Evolutionary conservation across 2,329 filamentous ascomycete genomes (phyloP).

Genomic region (Capronia epimyces): DNA sequence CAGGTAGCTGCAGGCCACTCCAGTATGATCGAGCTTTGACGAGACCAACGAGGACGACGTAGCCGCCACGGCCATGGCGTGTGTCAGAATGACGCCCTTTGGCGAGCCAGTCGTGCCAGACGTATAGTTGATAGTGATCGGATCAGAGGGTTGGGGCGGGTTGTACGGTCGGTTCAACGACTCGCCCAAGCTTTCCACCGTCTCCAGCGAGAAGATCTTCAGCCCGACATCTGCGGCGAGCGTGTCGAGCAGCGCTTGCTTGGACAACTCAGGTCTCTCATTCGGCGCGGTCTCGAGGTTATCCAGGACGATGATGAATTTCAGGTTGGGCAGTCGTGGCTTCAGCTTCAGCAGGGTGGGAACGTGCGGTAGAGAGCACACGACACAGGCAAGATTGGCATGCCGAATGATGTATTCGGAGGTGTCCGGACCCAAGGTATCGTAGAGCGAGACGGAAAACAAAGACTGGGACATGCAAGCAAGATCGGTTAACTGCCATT

Average conservation of each 20-base stretch:
- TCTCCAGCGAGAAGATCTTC: constrained; percentile 68
- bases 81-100: constrained; percentile 66
- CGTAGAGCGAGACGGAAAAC: constrained; percentile 89
- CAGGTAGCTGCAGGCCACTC: constrained; percentile 76
- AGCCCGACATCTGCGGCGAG: constrained; percentile 69
- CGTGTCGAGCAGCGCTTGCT: constrained; percentile 68
- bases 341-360: constrained; percentile 74
- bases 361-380: constrained; percentile 74
- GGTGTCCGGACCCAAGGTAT: constrained; percentile 84
- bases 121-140: constrained; percentile 68
- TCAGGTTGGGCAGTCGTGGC: constrained; percentile 70
- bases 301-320: constrained; percentile 83
- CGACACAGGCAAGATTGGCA: constrained; percentile 66
- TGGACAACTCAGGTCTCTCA: constrained; percentile 71
- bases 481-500: constrained; percentile 87
- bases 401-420: constrained; percentile 97
- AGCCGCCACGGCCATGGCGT: constrained; percentile 67
- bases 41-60: constrained; percentile 58
- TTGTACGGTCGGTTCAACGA: constrained; percentile 64
- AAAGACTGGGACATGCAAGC: constrained; percentile 81
- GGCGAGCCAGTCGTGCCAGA: constrained; percentile 60
- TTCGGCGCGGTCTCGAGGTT: constrained; percentile 63
- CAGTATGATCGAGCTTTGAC: constrained; percentile 50
- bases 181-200: constrained; percentile 76
- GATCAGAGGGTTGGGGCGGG: constrained; percentile 66